Evolutionary conservation across 2,329 filamentous ascomycete genomes (phyloP).

Genomic region (Biscogniauxia marginata): DNA sequence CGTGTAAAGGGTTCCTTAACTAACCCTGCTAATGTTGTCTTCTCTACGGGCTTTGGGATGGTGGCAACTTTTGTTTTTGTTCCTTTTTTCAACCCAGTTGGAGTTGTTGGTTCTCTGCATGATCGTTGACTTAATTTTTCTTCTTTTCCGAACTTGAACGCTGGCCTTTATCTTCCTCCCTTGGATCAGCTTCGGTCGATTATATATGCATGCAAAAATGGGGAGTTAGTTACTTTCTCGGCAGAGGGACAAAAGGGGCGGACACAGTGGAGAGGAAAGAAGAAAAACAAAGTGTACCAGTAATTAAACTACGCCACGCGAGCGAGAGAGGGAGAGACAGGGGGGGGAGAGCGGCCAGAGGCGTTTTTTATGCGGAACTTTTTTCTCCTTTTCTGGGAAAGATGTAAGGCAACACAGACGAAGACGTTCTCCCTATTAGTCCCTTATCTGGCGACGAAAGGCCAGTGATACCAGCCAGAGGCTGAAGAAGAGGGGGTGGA

Average conservation of each 20-base stretch:
- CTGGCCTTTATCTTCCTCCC: neutral
- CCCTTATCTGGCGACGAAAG: too few species aligned
- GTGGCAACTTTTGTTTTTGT: constrained; percentile 8
- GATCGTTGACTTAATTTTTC: constrained; percentile 11
- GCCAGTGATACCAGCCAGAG: too few species aligned
- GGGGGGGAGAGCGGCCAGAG: too few species aligned
- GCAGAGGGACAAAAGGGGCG: neutral
- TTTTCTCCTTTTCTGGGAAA: too few species aligned
- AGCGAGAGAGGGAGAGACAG: neutral
- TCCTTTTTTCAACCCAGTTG: constrained; percentile 4
- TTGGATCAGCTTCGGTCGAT: neutral
- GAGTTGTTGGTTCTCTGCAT: constrained; percentile 15
- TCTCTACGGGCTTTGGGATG: constrained; percentile 1
- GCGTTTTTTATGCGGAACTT: too few species aligned
- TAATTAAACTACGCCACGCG: too few species aligned
- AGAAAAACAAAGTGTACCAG: neutral
- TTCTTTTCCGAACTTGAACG: neutral
- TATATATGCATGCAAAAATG: neutral
- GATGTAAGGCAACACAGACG: too few species aligned
- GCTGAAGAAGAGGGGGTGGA: too few species aligned
- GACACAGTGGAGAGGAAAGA: neutral
- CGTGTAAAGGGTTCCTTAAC: constrained; percentile 99
- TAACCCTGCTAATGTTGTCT: constrained; percentile 43
- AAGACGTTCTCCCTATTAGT: too few species aligned
- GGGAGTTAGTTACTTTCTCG: neutral